These are phyloP conservation scores for Oropetium thomaeum DNA, from an alignment of 176 grass and related monocot species.

Conservation along the genomic window DNA sequence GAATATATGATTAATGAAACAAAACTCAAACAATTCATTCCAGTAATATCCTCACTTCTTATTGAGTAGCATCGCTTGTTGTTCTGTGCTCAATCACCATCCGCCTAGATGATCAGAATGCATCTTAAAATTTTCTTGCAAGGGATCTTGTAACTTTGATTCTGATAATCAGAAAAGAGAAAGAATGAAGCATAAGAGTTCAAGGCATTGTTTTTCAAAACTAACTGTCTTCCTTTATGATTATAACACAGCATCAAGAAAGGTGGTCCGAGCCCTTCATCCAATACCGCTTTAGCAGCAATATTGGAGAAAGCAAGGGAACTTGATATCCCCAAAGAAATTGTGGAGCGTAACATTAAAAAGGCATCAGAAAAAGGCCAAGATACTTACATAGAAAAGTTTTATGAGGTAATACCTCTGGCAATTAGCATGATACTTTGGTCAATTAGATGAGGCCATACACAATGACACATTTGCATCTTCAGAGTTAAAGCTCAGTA, in stretches of 20 bases:
- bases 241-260: slow-evolving; percentile 73
- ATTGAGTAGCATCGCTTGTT: not conserved
- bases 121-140: not conserved
- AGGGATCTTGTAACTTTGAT: too few species aligned
- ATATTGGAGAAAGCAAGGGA: slow-evolving; percentile 84
- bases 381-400: slow-evolving; percentile 87
- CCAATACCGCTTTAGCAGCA: slow-evolving; percentile 78
- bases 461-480: not conserved
- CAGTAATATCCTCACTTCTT: not conserved
- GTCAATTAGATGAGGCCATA: not conserved
- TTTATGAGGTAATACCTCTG: slow-evolving; percentile 68
- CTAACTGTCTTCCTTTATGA: not conserved
- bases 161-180: too few species aligned
- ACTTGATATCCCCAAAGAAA: slow-evolving; percentile 86
- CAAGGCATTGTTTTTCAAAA: not conserved
- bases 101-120: not conserved
- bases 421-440: not conserved
- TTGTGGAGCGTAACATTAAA: slow-evolving; percentile 97
- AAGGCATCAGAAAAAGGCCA: slow-evolving; percentile 93
- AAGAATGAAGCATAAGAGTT: not conserved
- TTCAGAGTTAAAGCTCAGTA: not conserved
- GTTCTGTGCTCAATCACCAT: not conserved
- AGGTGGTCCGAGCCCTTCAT: slow-evolving; percentile 70
- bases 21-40: not conserved
- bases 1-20: not conserved